These are phyloP conservation scores for Pseudocercospora macadamiae DNA, from an alignment of 2,329 filamentous ascomycete species.

Conservation along the genomic window DNA sequence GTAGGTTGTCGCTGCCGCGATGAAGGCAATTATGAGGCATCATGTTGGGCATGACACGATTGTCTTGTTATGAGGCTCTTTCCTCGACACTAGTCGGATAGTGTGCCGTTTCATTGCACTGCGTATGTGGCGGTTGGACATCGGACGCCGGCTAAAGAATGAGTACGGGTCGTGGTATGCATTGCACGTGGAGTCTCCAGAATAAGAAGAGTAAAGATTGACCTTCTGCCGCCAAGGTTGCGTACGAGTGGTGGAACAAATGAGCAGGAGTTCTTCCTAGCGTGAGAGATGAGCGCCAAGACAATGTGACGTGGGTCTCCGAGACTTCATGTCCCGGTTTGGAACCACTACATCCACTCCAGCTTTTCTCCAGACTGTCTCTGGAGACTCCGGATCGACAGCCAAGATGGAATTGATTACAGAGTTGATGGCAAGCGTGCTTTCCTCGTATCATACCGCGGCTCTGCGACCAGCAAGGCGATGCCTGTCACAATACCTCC, in stretches of 20 bases:
- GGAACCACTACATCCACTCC: too few species aligned
- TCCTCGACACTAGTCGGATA: constrained; percentile 3
- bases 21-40: background rate
- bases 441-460: background rate
- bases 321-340: background rate
- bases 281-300: background rate
- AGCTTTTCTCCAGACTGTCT: background rate
- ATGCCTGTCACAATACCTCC: constrained; percentile 1
- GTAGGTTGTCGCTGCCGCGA: background rate
- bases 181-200: constrained; percentile 1
- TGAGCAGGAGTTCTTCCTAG: background rate
- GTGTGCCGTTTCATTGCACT: constrained; percentile 1
- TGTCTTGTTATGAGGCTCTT: constrained; percentile 3
- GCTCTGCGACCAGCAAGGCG: background rate
- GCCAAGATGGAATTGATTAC: background rate
- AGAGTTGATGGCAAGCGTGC: background rate
- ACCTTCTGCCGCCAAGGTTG: constrained; percentile 6
- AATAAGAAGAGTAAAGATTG: background rate
- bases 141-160: background rate
- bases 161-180: background rate
- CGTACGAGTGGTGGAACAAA: background rate
- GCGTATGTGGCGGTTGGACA: constrained; percentile 2
- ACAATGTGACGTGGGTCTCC: background rate
- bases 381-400: background rate
- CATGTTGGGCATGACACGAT: background rate